Conservation (phyloP, 2,329 filamentous ascomycete genomes). For the Arthrinium phaeospermum region DNA sequence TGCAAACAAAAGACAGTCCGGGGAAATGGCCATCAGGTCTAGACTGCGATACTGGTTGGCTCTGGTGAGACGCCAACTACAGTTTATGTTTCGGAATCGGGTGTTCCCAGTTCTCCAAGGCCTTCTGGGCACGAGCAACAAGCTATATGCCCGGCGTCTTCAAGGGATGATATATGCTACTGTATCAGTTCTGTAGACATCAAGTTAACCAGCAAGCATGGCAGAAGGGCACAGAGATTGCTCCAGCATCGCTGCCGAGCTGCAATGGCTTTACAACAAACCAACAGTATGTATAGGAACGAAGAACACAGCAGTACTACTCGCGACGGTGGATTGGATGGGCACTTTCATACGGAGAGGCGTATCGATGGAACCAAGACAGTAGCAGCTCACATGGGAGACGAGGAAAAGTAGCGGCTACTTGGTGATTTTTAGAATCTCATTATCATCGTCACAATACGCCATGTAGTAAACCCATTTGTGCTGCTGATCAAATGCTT, state of each 20-base stretch:
- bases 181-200: not conserved
- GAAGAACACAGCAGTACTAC: not conserved
- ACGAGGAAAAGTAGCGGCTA: constrained; percentile 5
- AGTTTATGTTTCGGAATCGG: not conserved
- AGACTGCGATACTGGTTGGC: no score
- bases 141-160: not conserved
- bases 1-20: no score
- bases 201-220: not conserved
- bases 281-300: no score
- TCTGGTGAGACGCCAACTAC: not conserved
- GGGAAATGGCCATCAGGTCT: no score
- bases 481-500: constrained; percentile 30
- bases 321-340: not conserved
- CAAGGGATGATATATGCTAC: not conserved
- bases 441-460: constrained; percentile 18
- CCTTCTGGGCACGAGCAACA: not conserved
- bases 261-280: no score
- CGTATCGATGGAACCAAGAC: not conserved
- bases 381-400: not conserved
- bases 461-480: constrained; percentile 15
- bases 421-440: constrained; percentile 15
- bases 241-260: not conserved
- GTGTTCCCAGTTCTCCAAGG: not conserved
- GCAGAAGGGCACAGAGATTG: not conserved
- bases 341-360: not conserved